Base-by-base conservation (phyloP, 768 basidiomycete genomes). In the Rhodocollybia butyracea region DNA sequence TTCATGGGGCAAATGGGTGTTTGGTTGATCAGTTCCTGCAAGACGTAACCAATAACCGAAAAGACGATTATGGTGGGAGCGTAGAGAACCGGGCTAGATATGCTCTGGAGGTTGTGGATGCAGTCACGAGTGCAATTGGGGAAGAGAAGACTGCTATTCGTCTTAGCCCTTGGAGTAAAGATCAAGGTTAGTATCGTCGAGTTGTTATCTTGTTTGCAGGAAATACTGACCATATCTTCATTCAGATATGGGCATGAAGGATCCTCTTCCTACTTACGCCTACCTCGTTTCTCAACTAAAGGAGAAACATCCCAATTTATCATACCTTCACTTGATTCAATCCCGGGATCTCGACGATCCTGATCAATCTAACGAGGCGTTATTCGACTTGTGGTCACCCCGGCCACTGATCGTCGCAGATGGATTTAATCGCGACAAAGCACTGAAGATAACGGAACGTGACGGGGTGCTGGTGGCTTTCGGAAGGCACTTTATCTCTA, bases 11-110 rank as follows among this genome's bases (percentile, higher is more conserved):
- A 24, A 62, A 62, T 48, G 63, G 63, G 0, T 63, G 64, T 43
- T 51, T 74, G 42, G 32, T 68, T 24, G 75, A 81, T 57, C 76
- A 80, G 60, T 79, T 81, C 68, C 55, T 75, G 5, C 75, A 77
- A 52, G 58, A 67, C 22, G 48, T 58, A 6, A 59, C 63, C 13
- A 81, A 81, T 64, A 65, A 69, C 17, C 72, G 79, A 15, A 77
- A 69, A 13, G 80, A 81, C 64, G 64, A 69, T 38, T 84, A 77
- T 67, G 81, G 83, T 2, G 83, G 82, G 5, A 66, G 67, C 17
- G 61, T 79, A 41, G 73, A 77, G 63, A 78, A 78, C 57, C 68
- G 83, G 13, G 61, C 70, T 1, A 69, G 77, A 11, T 82, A 82
- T 62, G 54, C 67, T 0, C 66, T 78, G 17, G 76, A 79, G 59